These are phyloP conservation scores for Domatiomyces globalis DNA, from an alignment of 2,329 filamentous ascomycete genomes.

Conservation along the genomic window DNA sequence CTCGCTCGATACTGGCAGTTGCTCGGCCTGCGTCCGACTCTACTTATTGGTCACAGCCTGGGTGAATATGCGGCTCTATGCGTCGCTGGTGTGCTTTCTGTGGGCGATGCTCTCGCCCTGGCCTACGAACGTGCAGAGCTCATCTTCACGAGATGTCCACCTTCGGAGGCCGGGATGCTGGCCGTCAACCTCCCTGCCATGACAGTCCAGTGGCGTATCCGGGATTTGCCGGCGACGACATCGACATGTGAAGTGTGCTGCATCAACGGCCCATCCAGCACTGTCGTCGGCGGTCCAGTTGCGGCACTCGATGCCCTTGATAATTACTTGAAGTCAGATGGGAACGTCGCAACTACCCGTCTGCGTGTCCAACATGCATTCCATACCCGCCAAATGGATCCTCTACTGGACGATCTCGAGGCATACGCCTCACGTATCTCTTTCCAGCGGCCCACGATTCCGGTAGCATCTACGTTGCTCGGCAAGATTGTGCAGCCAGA, in stretches of 20 bases:
- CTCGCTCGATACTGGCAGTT: slow-evolving; percentile 25
- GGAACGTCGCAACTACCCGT: slow-evolving; percentile 29
- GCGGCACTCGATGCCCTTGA: slow-evolving; percentile 25
- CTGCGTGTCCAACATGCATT: slow-evolving; percentile 34
- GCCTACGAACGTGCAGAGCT: slow-evolving; percentile 29
- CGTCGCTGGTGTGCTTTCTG: slow-evolving; percentile 25
- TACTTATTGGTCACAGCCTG: slow-evolving; percentile 30
- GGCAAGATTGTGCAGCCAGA: slow-evolving; percentile 25
- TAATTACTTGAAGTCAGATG: slow-evolving; percentile 22
- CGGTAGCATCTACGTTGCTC: slow-evolving; percentile 33
- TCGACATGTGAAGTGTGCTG: slow-evolving; percentile 24
- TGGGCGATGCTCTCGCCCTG: slow-evolving; percentile 26
- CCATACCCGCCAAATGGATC: slow-evolving; percentile 34
- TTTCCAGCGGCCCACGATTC: slow-evolving; percentile 28
- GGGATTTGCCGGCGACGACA: background rate
- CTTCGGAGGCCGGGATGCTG: slow-evolving; percentile 32
- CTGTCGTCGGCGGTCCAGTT: slow-evolving; percentile 28
- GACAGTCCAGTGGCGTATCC: slow-evolving; percentile 11
- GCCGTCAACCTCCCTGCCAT: slow-evolving; percentile 27
- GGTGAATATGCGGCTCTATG: slow-evolving; percentile 30
- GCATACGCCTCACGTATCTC: slow-evolving; percentile 24
- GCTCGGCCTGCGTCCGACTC: slow-evolving; percentile 24
- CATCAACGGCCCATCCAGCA: slow-evolving; percentile 30
- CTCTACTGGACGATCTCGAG: slow-evolving; percentile 31
- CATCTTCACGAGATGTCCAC: slow-evolving; percentile 26